Evolutionary conservation across 2,329 filamentous ascomycete species (phyloP).

Genomic region (Nemania abortiva): DNA sequence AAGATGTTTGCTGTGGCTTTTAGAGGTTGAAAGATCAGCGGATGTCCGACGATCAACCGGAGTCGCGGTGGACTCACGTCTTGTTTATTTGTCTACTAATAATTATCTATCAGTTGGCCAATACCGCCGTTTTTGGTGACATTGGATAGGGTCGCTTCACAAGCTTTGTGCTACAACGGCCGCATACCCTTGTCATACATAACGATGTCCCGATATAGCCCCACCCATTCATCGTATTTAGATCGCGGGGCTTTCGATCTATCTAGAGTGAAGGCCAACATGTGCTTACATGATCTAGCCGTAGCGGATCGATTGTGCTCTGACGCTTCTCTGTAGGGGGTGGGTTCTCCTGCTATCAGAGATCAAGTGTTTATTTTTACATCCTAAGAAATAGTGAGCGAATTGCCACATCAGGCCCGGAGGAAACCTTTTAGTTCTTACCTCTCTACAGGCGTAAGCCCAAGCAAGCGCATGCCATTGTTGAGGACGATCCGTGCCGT

Average conservation of each 20-base stretch:
- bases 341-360: background rate
- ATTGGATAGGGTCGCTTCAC: slow-evolving; percentile 5
- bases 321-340: background rate
- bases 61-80: slow-evolving; percentile 30
- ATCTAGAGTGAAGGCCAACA: slow-evolving; percentile 8
- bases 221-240: background rate
- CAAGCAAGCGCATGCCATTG: slow-evolving; percentile 87
- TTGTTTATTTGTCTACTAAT: slow-evolving; percentile 31
- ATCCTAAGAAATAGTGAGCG: slow-evolving; percentile 34
- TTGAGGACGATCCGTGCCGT: slow-evolving; percentile 79
- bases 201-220: slow-evolving; percentile 15
- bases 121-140: background rate
- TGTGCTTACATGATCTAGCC: slow-evolving; percentile 13
- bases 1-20: slow-evolving; percentile 14
- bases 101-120: slow-evolving; percentile 11
- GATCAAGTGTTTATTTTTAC: slow-evolving; percentile 35
- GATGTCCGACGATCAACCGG: slow-evolving; percentile 10
- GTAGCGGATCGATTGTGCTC: background rate
- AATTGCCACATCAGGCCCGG: background rate
- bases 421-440: slow-evolving; percentile 30
- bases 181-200: slow-evolving; percentile 9
- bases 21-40: slow-evolving; percentile 11
- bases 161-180: slow-evolving; percentile 21
- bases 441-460: slow-evolving; percentile 80
- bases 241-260: slow-evolving; percentile 1